Evolutionary conservation across 371 early-diverging fungal genomes (phyloP), one percentile per base, ranked within the genome.

Genomic region (Lichtheimia hyalospora): DNA sequence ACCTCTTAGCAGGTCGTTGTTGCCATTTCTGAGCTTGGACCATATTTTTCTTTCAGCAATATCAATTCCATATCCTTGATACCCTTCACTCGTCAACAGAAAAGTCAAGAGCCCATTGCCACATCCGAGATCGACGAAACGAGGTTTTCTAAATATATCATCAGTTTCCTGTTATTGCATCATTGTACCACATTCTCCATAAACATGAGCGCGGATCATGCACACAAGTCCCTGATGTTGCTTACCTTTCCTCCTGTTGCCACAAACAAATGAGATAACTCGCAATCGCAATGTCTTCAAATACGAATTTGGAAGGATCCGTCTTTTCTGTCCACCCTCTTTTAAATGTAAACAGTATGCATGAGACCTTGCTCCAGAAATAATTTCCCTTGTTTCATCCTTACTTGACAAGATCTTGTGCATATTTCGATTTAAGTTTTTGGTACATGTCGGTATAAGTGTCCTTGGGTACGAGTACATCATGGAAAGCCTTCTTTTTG

Each of bases 41-140:
- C 96, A 95, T 14, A 94, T 84, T 58, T 87, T 92, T 55, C 96
- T 84, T 25, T 83, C 73, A 8, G 85, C 81, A 49, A 90, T 77
- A 71, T 95, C 95, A 34, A 95, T 64, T 0, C 95, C 96, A 54
- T 77, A 83, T n/a, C 95, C 95, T 7, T 60, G 43, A 61, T 85
- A 89, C 1, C 94, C 93, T 67, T 95, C 92, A 58, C 78, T 79
- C n/a, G 76, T 82, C 58, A 96, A 69, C 15, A 95, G 58, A 72
- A 89, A 84, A 0, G 92, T 91, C 62, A 96, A 69, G 27, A 96
- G 64, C 0, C 96, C 95, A 73, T 96, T 96, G n/a, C 96, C 95
- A 61, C 95, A 95, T 0, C 94, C 95, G 15, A 96, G 70, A 69
- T 96, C 96, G n/a, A 90, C 82, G 84, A 95, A 96, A 1, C 73